Evolutionary conservation across 495 filamentous ascomycete genomes (phyloP).

Genomic region (Ramalina peruviana): DNA sequence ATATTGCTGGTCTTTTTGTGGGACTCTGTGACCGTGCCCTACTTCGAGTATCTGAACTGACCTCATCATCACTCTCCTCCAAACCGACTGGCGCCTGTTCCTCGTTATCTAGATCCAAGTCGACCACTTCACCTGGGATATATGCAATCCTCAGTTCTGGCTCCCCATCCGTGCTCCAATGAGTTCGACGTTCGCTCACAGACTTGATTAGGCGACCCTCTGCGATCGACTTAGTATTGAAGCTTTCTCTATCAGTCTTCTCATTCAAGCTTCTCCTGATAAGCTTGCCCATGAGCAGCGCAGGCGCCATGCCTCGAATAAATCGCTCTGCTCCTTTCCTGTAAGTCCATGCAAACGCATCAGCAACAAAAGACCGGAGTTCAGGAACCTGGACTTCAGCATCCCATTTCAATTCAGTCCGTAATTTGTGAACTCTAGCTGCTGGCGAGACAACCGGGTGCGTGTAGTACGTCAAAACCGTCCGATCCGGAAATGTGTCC

Average conservation of each 20-base stretch:
- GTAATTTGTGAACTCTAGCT: conserved; percentile 44
- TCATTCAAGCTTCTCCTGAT: conserved; percentile 10
- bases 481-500: conserved; percentile 62
- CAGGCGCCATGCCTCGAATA: conserved; percentile 66
- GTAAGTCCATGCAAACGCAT: conserved; percentile 78
- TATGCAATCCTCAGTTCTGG: conserved; percentile 68
- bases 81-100: conserved; percentile 20
- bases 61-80: conserved; percentile 35
- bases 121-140: conserved; percentile 60
- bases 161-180: conserved; percentile 58
- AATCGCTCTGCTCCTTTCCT: conserved; percentile 70
- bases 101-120: conserved; percentile 57
- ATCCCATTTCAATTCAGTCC: conserved; percentile 43
- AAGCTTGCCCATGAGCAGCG: conserved; percentile 54
- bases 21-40: conserved; percentile 19
- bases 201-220: conserved; percentile 40
- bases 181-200: conserved; percentile 51
- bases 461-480: conserved; percentile 74
- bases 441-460: conserved; percentile 61
- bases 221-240: conserved; percentile 26
- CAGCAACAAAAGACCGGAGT: conserved; percentile 55
- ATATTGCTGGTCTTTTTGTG: conserved; percentile 43
- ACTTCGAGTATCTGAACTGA: conserved; percentile 13
- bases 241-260: conserved; percentile 24
- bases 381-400: conserved; percentile 48